Evolutionary conservation across 805 yeast species (phyloP), one percentile per base, ranked within the genome.

Genomic region (Yamadazyma olivae): DNA sequence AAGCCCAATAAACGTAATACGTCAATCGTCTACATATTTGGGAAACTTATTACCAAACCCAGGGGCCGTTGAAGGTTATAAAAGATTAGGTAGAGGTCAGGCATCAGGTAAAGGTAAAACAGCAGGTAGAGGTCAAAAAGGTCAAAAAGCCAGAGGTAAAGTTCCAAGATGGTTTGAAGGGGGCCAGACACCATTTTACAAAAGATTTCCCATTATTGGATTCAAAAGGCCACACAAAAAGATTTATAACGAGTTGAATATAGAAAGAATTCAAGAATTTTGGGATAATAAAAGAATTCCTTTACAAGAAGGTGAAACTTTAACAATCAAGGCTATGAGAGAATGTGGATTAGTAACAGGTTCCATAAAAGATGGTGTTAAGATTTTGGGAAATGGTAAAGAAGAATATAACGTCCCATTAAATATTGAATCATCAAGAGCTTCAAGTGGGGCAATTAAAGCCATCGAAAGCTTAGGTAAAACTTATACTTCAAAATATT

Each of bases 141-240:
- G 99, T 78, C 98, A 91, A 60, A 91, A 91, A 67, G 96, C 98
- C 8, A 79, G 98, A 64, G 85, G 91, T 25, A 77, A 81, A 27
- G 91, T 91, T 20, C 91, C 89, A 38, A 77, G 83, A 40, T 87
- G 95, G 91, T 88, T 91, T 57, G 99, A 93, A 70, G 99, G 99
- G 78, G 98, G 99, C 58, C 99, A 93, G 59, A 93, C 98, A 2
- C 98, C 97, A 17, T 79, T 83, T 55, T 79, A 79, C 60, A 76
- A 84, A 61, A 67, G 84, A 48, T 80, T 87, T 62, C 95, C 97
- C 48, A 91, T 91, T 57, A 70, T 82, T 41, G 98, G 98, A 6
- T 89, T 89, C 67, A 79, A 75, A 50, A 77, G 87, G 57, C 76
- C 74, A 17, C 78, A 75, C 50, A 74, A 74, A 32, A 62, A 62